Conservation (phyloP, 148 eudicot species). For the Camellia sinensis region DNA sequence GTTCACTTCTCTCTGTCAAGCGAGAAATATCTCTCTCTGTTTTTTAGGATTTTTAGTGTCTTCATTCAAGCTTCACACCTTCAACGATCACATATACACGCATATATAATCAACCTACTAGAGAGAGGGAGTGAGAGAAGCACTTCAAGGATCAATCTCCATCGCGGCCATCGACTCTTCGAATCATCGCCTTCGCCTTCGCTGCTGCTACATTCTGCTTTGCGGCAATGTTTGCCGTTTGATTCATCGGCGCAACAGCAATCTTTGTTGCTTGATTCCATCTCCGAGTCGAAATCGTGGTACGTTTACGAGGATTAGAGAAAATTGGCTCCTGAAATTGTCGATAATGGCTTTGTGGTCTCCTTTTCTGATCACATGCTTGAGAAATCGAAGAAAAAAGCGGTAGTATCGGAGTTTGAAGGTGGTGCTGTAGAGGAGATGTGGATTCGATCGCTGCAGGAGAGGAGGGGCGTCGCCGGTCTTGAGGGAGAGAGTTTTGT, state of each 20-base stretch:
- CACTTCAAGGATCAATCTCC: slow-evolving; percentile 5
- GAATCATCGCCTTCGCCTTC: slow-evolving; percentile 13
- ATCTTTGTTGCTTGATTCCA: slow-evolving; percentile 9
- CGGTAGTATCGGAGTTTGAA: not conserved
- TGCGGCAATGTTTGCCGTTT: slow-evolving; percentile 13
- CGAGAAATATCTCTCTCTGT: not conserved
- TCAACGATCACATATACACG: not conserved
- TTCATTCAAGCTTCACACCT: not conserved
- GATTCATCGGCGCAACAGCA: slow-evolving; percentile 11
- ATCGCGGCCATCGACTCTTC: slow-evolving; percentile 18
- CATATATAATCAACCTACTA: not conserved
- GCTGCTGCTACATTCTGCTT: slow-evolving; percentile 13
- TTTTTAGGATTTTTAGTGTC: not conserved
- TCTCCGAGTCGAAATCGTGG: slow-evolving; percentile 15
- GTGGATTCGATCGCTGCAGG: no score
- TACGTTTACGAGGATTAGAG: not conserved
- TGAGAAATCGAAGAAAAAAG: not conserved
- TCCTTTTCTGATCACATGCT: not conserved
- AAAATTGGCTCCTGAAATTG: not conserved
- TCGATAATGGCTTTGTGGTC: not conserved
- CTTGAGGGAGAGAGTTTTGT: no score
- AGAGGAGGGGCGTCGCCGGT: no score
- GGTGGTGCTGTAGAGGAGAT: not conserved
- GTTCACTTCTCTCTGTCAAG: slow-evolving; percentile 1
- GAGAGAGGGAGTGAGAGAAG: not conserved